phyloP scores from a whole-genome alignment of 2,329 filamentous ascomycete species.

The Rutstroemia sydowiana region DNA sequence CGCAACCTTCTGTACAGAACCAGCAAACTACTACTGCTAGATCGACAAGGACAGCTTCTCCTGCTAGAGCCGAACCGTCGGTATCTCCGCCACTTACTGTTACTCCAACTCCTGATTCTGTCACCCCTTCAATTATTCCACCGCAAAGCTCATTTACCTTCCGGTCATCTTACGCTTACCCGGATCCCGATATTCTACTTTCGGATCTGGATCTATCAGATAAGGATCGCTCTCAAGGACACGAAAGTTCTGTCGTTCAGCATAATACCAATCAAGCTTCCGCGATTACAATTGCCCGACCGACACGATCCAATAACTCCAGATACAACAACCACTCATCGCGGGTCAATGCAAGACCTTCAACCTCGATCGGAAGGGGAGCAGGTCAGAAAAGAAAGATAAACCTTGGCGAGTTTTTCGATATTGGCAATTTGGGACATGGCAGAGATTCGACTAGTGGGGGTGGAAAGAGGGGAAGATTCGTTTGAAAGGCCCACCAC shows the following conservation, averaged over 20 bases:
- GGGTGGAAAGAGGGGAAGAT: conserved; percentile 30
- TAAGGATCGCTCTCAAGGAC: conserved; percentile 29
- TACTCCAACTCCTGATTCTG: conserved; percentile 11
- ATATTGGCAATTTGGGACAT: conserved; percentile 55
- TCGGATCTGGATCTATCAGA: conserved; percentile 55
- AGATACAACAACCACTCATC: conserved; percentile 25
- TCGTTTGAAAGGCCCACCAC: conserved; percentile 19
- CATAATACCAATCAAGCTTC: conserved; percentile 18
- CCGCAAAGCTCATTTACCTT: conserved; percentile 62
- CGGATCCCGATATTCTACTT: conserved; percentile 51
- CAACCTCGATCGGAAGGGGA: conserved; percentile 44
- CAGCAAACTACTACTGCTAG: conserved; percentile 17
- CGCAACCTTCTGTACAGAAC: conserved; percentile 36
- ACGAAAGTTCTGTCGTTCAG: conserved; percentile 19
- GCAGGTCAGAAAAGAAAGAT: conserved; percentile 67
- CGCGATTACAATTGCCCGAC: conserved; percentile 24
- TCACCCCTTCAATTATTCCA: conserved; percentile 39
- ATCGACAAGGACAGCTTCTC: conserved; percentile 29
- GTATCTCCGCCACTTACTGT: conserved; percentile 17
- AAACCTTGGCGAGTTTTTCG: conserved; percentile 69
- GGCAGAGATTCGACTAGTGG: conserved; percentile 47
- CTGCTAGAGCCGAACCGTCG: conserved; percentile 34
- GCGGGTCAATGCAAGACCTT: conserved; percentile 18
- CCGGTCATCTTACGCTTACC: conserved; percentile 54
- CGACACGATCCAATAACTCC: conserved; percentile 18